A percentile compares a stretch with the other conserved stretches of the same genome.
Conservation (phyloP, 169 alveolate species). For the Sarcocystis neurona region DNA sequence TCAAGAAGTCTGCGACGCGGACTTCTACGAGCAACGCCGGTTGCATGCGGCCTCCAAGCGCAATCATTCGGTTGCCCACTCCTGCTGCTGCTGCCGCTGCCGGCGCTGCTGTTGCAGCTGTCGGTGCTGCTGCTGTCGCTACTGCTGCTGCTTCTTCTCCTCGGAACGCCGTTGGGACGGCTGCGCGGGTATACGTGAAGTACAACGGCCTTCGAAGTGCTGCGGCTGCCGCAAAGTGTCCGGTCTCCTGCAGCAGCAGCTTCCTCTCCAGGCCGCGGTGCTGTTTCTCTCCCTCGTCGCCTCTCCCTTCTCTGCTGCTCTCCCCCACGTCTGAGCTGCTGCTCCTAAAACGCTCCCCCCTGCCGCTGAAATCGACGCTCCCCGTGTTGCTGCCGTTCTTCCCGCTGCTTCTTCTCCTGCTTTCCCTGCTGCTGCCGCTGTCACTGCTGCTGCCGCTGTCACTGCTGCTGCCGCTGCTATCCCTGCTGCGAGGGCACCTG, state of each 20-base stretch:
- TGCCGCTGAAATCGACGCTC: background rate
- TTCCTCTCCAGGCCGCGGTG: no score
- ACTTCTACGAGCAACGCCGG: constrained; percentile 59
- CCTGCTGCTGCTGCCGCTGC: constrained; percentile 52
- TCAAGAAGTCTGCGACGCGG: constrained; percentile 44
- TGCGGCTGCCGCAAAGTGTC: no score
- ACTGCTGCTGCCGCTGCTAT: background rate
- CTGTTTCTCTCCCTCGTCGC: no score
- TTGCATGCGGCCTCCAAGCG: background rate
- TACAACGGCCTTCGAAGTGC: no score
- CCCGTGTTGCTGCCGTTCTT: background rate
- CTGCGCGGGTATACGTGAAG: no score
- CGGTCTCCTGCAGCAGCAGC: no score
- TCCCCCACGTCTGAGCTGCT: no score
- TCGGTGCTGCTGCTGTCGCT: constrained; percentile 27
- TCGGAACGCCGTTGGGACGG: no score
- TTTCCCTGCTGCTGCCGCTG: background rate
- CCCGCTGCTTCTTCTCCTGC: constrained; percentile 28
- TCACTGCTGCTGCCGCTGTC: background rate
- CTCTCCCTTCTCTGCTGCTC: no score
- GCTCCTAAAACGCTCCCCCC: background rate
- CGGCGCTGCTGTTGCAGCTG: background rate
- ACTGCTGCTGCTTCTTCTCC: background rate
- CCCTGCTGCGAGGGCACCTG: no score
- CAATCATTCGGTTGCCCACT: background rate